Evolutionary conservation across 192 early-diverging fungal species (phyloP), one percentile per base, ranked within the genome.

Genomic region (Chytriomyces sp.): DNA sequence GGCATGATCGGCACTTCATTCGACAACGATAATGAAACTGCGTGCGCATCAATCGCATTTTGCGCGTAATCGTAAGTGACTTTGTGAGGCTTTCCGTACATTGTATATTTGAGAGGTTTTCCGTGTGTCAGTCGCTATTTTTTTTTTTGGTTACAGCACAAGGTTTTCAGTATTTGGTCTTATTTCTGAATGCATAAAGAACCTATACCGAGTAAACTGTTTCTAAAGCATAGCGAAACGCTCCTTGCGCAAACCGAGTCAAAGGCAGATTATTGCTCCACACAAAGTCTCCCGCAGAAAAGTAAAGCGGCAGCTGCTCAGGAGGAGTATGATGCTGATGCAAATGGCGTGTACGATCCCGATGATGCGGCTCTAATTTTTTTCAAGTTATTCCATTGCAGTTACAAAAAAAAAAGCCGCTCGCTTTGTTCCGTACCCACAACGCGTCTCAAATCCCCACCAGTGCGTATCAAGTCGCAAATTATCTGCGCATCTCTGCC

Each of bases 241-340:
- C 86, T 11, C 96, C 95, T 82, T 97, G 95, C 18, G 82, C 95
- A 69, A 94, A 92, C 45, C 96, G 83, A 53, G 90, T 89, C 0
- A 84, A 77, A n/a, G 91, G 89, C 57, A 86, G 95, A 20, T 96
- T 94, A 78, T 93, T 96, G 75, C 89, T 91, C 92, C 94, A 97
- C 8, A 95, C 81, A 85, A 92, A 85, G 73, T 79, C 82, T 35
- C 61, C 60, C 23, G 81, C 82, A 63, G 77, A 83, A 77, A 83
- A 72, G 80, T 91, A 97, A n/a, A 97, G 71, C 3, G 95, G 94
- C 3, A 91, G 61, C 77, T 81, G 74, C 91, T 90, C 26, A 24
- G 26, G 72, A 35, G 20, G 9, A 49, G 13, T 7, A 70, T 75
- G 7, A 59, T 69, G 24, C n/a, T 53, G 18, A 35, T 63, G 64